These are phyloP conservation scores for Globisporangium radiosum DNA, from an alignment of 352 stramenopile genomes.

Conservation along the genomic window DNA sequence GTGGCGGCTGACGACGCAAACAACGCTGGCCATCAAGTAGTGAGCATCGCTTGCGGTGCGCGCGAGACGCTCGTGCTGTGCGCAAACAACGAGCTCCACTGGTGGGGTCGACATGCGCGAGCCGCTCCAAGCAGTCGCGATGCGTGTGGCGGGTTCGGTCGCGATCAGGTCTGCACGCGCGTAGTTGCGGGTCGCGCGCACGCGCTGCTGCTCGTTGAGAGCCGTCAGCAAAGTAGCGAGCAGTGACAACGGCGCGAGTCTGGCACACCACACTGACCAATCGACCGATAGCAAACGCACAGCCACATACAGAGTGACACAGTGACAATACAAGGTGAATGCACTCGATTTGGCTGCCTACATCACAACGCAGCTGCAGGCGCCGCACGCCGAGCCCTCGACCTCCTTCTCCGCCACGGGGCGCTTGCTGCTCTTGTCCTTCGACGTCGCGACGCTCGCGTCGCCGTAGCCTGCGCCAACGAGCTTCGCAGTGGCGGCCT, in stretches of 20 bases:
- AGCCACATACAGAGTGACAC: not conserved
- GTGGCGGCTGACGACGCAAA: slow-evolving; percentile 22
- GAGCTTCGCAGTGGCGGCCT: slow-evolving; percentile 42
- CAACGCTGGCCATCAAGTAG: slow-evolving; percentile 19
- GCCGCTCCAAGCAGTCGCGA: not conserved
- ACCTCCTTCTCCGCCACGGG: slow-evolving; percentile 36
- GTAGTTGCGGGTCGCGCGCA: slow-evolving; percentile 23
- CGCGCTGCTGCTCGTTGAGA: slow-evolving; percentile 20
- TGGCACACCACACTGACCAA: too few species aligned
- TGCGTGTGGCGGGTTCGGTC: slow-evolving; percentile 7
- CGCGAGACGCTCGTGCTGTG: slow-evolving; percentile 45
- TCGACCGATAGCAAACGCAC: not conserved
- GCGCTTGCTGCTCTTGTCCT: slow-evolving; percentile 31
- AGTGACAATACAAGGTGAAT: not conserved
- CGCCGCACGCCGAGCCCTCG: slow-evolving; percentile 41
- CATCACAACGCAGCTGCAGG: slow-evolving; percentile 54
- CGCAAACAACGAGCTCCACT: slow-evolving; percentile 35
- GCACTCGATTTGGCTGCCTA: slow-evolving; percentile 22
- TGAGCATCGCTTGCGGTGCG: slow-evolving; percentile 38
- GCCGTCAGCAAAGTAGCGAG: not conserved
- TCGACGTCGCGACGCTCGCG: slow-evolving; percentile 39
- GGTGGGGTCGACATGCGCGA: slow-evolving; percentile 29
- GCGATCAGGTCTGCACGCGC: slow-evolving; percentile 1
- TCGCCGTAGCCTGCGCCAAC: slow-evolving; percentile 55
- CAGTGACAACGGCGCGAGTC: not conserved